These are phyloP conservation scores for Pythium dissimile DNA, from an alignment of 352 stramenopile genomes.

Conservation along the genomic window DNA sequence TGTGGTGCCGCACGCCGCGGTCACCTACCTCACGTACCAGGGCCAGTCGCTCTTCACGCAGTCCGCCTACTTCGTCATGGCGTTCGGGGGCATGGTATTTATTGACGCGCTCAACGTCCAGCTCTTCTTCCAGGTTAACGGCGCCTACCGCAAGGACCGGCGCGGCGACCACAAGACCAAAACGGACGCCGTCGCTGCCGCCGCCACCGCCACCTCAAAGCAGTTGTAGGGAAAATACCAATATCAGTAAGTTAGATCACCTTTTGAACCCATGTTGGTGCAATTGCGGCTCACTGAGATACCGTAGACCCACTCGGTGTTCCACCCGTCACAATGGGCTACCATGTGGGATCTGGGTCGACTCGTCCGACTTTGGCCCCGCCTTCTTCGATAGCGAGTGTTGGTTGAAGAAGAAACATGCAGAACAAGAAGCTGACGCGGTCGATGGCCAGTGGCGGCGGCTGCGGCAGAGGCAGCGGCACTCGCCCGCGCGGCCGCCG, in stretches of 20 bases:
- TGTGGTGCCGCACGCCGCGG: conserved; percentile 37
- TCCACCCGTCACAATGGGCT: background rate
- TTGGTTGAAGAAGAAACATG: conserved; percentile 24
- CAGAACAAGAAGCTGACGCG: conserved; percentile 23
- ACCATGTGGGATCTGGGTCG: background rate
- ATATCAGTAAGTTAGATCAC: too few species aligned
- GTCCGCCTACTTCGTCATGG: conserved; percentile 57
- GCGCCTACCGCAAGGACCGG: conserved; percentile 49
- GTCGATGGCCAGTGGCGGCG: conserved; percentile 5
- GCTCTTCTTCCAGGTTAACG: conserved; percentile 56
- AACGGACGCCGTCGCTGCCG: background rate
- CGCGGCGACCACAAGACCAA: background rate
- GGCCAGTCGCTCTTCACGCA: conserved; percentile 32
- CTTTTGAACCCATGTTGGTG: conserved; percentile 11
- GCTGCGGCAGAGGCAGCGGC: background rate
- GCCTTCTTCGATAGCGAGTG: background rate
- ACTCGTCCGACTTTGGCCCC: background rate
- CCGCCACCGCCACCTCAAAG: conserved; percentile 1
- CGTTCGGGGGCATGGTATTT: conserved; percentile 72
- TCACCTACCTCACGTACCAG: conserved; percentile 48
- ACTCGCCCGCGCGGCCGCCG: background rate
- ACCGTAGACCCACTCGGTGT: background rate
- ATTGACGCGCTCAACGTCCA: conserved; percentile 67
- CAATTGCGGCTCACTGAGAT: too few species aligned
- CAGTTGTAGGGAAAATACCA: too few species aligned